Conservation (phyloP, 2,329 filamentous ascomycete species). For the Stemphylium vesicarium region DNA sequence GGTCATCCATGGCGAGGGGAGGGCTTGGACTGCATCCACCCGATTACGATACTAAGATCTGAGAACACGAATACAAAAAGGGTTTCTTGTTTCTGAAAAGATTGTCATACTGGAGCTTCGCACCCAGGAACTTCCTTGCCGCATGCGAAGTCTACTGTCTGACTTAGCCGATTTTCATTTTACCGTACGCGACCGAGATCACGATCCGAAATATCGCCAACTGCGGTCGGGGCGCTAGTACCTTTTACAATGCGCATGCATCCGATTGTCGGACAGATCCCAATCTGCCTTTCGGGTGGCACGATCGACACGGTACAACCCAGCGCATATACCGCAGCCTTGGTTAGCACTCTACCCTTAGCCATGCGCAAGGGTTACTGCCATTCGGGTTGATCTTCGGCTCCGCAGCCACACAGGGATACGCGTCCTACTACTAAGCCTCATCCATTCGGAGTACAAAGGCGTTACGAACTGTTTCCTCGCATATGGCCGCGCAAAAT, state of each 20-base stretch:
- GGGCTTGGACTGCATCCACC: constrained; percentile 50
- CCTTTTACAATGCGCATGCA: constrained; percentile 7
- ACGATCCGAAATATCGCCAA: neutral
- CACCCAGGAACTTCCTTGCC: neutral
- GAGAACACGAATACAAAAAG: constrained; percentile 20
- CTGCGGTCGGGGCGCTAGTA: neutral
- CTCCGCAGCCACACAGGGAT: neutral
- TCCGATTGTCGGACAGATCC: neutral
- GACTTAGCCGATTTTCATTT: constrained; percentile 11
- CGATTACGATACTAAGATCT: constrained; percentile 38
- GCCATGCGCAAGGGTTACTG: neutral
- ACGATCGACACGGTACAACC: neutral
- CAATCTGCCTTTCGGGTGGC: neutral
- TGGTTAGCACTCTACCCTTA: neutral
- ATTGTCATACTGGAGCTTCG: constrained; percentile 1
- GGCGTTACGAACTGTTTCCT: neutral
- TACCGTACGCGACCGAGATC: neutral
- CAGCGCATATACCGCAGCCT: neutral
- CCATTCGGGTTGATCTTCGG: neutral
- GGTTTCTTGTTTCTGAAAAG: constrained; percentile 5
- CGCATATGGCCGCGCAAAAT: neutral
- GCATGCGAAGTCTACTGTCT: neutral
- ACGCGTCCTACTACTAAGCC: neutral
- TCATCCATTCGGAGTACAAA: neutral
- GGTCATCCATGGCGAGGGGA: constrained; percentile 47